A percentile compares a stretch with the other conserved stretches of the same genome.
These are phyloP conservation scores for Picochlorum sp. DNA, from an alignment of 139 green algal genomes.

Conservation along the genomic window DNA sequence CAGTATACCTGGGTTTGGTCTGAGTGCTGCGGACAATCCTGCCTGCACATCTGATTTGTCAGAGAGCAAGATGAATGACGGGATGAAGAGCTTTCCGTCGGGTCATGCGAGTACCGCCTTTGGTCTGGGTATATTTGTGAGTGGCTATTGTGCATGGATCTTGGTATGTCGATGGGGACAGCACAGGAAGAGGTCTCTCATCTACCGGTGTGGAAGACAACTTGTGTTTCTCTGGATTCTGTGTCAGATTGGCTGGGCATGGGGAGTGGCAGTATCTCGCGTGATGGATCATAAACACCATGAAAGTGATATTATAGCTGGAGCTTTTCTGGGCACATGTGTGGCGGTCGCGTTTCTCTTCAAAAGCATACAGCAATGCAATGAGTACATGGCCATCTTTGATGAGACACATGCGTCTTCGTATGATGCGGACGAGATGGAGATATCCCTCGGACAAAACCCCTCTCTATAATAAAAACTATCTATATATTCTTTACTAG, in stretches of 20 bases:
- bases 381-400: neutral
- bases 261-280: conserved; percentile 3
- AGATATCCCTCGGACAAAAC: neutral
- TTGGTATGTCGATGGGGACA: neutral
- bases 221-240: conserved; percentile 5
- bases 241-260: conserved; percentile 2
- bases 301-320: conserved; percentile 1
- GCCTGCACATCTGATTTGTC: conserved; percentile 7
- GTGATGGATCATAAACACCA: conserved; percentile 15
- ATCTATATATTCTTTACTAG: too few relatives aligned
- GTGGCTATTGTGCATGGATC: neutral
- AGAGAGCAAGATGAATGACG: conserved; percentile 13
- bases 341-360: neutral
- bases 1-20: conserved; percentile 1
- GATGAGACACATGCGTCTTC: neutral
- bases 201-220: too few relatives aligned
- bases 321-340: conserved; percentile 1
- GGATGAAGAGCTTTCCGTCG: conserved; percentile 10
- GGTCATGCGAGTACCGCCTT: conserved; percentile 12
- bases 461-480: neutral
- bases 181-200: neutral
- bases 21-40: conserved; percentile 8
- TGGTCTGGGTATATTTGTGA: neutral
- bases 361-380: neutral
- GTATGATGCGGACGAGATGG: neutral